Evolutionary conservation across 768 basidiomycete genomes (phyloP).

Genomic region (Agrocybe praecox): DNA sequence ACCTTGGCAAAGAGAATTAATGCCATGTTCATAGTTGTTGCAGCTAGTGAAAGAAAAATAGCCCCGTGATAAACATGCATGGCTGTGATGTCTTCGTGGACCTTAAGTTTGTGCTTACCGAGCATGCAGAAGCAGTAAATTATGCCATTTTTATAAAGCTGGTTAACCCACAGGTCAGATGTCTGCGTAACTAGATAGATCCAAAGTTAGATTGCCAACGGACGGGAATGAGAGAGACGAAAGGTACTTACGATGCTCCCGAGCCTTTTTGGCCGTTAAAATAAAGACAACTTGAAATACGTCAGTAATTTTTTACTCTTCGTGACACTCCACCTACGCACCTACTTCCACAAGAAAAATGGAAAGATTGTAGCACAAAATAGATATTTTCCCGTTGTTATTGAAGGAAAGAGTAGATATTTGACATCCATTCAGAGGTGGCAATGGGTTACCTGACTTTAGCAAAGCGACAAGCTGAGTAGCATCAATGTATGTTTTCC

Average conservation of each 20-base stretch:
- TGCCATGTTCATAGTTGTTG: background rate
- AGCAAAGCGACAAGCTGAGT: background rate
- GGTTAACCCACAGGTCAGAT: conserved; percentile 1
- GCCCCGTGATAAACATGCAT: no score
- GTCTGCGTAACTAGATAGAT: background rate
- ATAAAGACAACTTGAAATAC: background rate
- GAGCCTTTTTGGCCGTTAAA: background rate
- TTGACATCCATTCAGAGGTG: background rate
- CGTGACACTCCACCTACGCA: background rate
- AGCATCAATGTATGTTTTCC: conserved; percentile 2
- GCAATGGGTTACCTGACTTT: background rate
- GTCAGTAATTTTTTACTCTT: background rate
- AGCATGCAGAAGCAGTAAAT: conserved; percentile 3
- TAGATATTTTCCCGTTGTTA: background rate
- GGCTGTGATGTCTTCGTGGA: no score
- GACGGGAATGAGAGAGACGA: background rate
- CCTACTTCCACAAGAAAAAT: background rate
- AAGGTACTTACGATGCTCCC: background rate
- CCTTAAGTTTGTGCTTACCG: background rate
- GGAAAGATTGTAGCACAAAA: background rate
- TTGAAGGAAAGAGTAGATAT: background rate
- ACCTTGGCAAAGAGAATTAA: background rate
- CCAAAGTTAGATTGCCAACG: background rate
- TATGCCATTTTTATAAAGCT: conserved; percentile 4
- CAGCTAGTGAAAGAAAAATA: no score